Base-by-base conservation (phyloP, 129 eudicot species). In the Mikania micrantha region DNA sequence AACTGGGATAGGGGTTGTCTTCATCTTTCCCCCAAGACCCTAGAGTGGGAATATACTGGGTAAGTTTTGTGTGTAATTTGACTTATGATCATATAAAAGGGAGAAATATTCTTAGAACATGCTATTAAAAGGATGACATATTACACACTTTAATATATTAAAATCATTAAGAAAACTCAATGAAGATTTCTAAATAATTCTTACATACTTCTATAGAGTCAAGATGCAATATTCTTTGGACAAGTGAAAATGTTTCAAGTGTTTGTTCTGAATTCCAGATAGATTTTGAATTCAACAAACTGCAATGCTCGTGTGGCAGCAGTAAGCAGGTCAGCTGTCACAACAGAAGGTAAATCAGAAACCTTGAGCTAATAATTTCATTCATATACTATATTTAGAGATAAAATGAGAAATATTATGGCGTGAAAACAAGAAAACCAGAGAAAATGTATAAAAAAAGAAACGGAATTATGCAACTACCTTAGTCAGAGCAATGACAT, bases 241-340 rank as follows among this genome's bases (percentile, higher is more conserved):
- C 95, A 59, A 83, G 84, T 62, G 98, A 61, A 49, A 83, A 67
- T 49, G 85, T 72, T 78, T 86, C 96, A 15, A 41, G 69, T 24
- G 80, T 39, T 75, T 89, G 74, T 41, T 89, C 98, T 42, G 95
- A 82, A 78, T 76, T 84, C 98, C 98, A 93, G 32, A 93, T 93
- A 54, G 96, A 93, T 73, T 72, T 79, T 38, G 96, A 72, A 49
- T 81, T 76, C 78, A 93, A 50, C 82, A 93, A 70, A 74, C 70
- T 32, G 67, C 80, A 56, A 62, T 88, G 85, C 81, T 86, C 90
- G 36, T 76, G 76, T 42, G 98, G 90, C 67, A 93, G 79, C 74
- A 87, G 69, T 64, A 93, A 81, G 83, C 98, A 88, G 74, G 88
- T 93, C 72, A 93, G 82, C 98, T 93, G 90, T 72, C 77, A 72